Evolutionary conservation across 768 basidiomycete species (phyloP), one percentile per base, ranked within the genome.

Genomic region (Omphalotus guepiniiformis): DNA sequence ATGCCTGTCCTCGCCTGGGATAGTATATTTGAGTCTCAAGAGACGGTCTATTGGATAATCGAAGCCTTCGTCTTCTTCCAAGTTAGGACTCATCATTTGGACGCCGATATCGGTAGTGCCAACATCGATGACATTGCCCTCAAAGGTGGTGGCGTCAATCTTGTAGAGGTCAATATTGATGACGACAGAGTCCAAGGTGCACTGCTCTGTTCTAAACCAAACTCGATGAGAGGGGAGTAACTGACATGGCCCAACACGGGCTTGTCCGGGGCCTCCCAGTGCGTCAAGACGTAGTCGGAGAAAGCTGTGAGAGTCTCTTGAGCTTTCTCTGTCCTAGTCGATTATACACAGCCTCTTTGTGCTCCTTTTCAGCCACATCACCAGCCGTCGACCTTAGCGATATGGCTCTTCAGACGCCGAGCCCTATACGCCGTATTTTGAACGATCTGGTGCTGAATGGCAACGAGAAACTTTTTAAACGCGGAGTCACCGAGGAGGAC

Each of bases 391-490:
- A 34, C 30, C 30, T 34, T 34, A 16, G 30, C 30, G n/a, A 34
- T 34, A 34, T n/a, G 30, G 11, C 30, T 34, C 30, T 34, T n/a
- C 30, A 34, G 30, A 16, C n/a, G n/a, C 30, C 11, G 30, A 16
- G n/a, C n/a, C 30, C 9, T 34, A 16, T 9, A 16, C 30, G 30
- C 30, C 30, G 9, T 59, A 2, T 50, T 56, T 55, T 54, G 53
- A 53, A 68, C 67, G 40, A 55, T 64, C 4, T 68, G 62, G 66
- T 48, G 11, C 60, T 60, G 30, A 38, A 48, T 40, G 63, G 60
- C 39, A 58, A 44, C 18, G 61, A 59, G n/a, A 37, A 38, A 40
- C 2, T 32, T 29, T 22, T 56, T 37, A 48, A 60, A 59, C 0
- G 55, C 53, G 4, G 49, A 27, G n/a, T 59, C 49, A 21, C 63